phyloP scores from a whole-genome alignment of 2,329 filamentous ascomycete genomes.

The Pyrenochaeta sp. region DNA sequence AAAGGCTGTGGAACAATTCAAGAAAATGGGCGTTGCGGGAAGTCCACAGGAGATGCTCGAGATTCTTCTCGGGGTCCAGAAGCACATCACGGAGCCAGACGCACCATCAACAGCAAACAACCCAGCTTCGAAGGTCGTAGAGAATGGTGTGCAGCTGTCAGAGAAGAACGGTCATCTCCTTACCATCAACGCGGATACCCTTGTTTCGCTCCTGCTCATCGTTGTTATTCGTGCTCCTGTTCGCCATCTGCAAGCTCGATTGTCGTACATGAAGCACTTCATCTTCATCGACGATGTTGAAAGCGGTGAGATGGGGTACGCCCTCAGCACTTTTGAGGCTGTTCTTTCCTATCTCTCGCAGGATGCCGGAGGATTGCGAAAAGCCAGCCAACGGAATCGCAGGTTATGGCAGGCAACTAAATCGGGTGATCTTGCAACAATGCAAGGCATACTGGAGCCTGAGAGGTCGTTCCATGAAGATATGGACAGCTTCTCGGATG shows the following conservation, averaged over 20 bases:
- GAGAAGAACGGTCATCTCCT: slow-evolving; percentile 64
- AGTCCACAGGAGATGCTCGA: slow-evolving; percentile 91
- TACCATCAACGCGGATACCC: slow-evolving; percentile 84
- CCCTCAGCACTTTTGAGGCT: slow-evolving; percentile 92
- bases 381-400: slow-evolving; percentile 85
- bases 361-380: slow-evolving; percentile 81
- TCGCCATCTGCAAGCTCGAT: slow-evolving; percentile 82
- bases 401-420: slow-evolving; percentile 86
- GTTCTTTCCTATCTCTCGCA: slow-evolving; percentile 86
- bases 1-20: slow-evolving; percentile 85
- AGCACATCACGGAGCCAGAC: slow-evolving; percentile 74
- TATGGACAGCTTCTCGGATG: slow-evolving; percentile 33
- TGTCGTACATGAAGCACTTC: slow-evolving; percentile 96
- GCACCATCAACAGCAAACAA: slow-evolving; percentile 27
- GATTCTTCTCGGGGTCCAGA: slow-evolving; percentile 79
- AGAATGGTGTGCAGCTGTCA: slow-evolving; percentile 42
- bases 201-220: slow-evolving; percentile 88
- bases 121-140: slow-evolving; percentile 36
- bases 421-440: slow-evolving; percentile 75
- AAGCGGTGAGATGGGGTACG: slow-evolving; percentile 94
- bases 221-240: slow-evolving; percentile 93
- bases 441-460: slow-evolving; percentile 82
- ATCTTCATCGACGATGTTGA: slow-evolving; percentile 98
- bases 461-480: slow-evolving; percentile 54
- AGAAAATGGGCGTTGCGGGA: slow-evolving; percentile 77